A percentile compares a stretch with the other conserved stretches of the same genome.
These are phyloP conservation scores for Pseudozyma thailandica DNA, from an alignment of 1,284 basidiomycete species.

Conservation along the genomic window DNA sequence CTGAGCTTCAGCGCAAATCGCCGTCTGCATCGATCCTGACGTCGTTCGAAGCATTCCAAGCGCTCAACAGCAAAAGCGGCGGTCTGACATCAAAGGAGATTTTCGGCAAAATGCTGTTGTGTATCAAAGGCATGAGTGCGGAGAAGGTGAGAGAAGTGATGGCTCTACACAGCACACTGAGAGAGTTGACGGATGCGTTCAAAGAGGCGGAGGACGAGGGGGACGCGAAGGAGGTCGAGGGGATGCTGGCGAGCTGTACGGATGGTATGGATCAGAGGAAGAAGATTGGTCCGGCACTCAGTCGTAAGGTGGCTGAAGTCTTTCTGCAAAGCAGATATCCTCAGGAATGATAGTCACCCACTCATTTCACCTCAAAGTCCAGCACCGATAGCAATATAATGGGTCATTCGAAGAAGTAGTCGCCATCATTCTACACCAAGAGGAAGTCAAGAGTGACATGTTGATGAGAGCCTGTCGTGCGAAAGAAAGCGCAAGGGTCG, in stretches of 20 bases:
- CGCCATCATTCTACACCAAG: no score
- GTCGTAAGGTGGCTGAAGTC: slow-evolving; percentile 41
- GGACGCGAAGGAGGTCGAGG: slow-evolving; percentile 14
- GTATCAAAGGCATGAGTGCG: slow-evolving; percentile 71
- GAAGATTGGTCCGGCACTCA: slow-evolving; percentile 47
- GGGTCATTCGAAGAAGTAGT: no score
- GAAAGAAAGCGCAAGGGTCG: neutral
- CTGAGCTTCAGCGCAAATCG: slow-evolving; percentile 66
- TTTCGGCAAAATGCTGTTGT: slow-evolving; percentile 72
- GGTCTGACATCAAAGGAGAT: slow-evolving; percentile 70
- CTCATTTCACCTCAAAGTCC: no score
- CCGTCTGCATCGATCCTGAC: slow-evolving; percentile 69
- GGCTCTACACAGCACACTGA: slow-evolving; percentile 71
- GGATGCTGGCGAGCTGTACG: slow-evolving; percentile 25
- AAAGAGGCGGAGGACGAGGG: slow-evolving; percentile 36
- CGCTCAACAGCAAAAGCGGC: slow-evolving; percentile 71
- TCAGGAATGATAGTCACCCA: slow-evolving; percentile 4
- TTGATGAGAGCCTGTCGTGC: slow-evolving; percentile 17
- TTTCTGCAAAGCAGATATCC: slow-evolving; percentile 28
- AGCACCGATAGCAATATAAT: no score
- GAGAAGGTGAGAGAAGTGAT: slow-evolving; percentile 71
- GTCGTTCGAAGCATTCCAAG: slow-evolving; percentile 70
- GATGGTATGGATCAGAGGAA: slow-evolving; percentile 46
- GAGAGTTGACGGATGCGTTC: slow-evolving; percentile 69
- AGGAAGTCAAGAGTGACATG: neutral